Evolutionary conservation across 176 grass and related monocot species (phyloP), one percentile per base, ranked within the genome.

Genomic region (Tillandsia leiboldiana): DNA sequence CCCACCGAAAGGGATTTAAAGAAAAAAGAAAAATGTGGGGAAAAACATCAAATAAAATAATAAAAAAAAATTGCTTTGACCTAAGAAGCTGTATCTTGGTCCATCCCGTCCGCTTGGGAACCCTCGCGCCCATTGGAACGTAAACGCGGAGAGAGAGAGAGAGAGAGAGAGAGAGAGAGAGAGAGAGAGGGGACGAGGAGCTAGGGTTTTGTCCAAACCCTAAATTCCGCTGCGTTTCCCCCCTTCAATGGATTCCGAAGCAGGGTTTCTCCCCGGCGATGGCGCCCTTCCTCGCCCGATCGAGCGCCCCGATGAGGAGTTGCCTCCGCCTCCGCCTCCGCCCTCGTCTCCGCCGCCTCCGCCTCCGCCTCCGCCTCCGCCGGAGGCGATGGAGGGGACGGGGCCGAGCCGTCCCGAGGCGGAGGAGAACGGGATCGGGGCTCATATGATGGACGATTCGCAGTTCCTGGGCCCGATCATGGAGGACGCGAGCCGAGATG

Each of bases 381-480:
- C 29, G 29, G 29, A 33, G 29, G 56, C 27, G 65, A 42, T 2
- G 28, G 65, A 9, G 33, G 65, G 48, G 8, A 8, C 56, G 56
- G 7, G n/a, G 15, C 56, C n/a, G 56, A 59, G 14, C 56, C n/a
- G 0, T 59, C n/a, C 9, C 20, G 65, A 29, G 48, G 3, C 1
- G 11, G 28, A 1, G 28, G 65, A 29, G 48, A 2, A 2, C 15
- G 28, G 8, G 28, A 67, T 67, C 15, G 33, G 28, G 17, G 26
- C 65, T 14, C 27, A 59, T 22, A 15, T 22, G 3, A 73, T 86
- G 49, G 92, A 88, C 11, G 75, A 82, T 68, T 77, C 73, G 49
- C 77, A 90, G 15, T 83, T 99, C 63, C 74, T 84, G 48, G 82
- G 75, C 0, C 87, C 95, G 63, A 83, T 85, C 68, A 77, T 88